Percentiles rank a stretch among this genome's conserved stretches.
These are phyloP conservation scores for Paulownia fortunei DNA, from an alignment of 257 asterid species.

Conservation along the genomic window DNA sequence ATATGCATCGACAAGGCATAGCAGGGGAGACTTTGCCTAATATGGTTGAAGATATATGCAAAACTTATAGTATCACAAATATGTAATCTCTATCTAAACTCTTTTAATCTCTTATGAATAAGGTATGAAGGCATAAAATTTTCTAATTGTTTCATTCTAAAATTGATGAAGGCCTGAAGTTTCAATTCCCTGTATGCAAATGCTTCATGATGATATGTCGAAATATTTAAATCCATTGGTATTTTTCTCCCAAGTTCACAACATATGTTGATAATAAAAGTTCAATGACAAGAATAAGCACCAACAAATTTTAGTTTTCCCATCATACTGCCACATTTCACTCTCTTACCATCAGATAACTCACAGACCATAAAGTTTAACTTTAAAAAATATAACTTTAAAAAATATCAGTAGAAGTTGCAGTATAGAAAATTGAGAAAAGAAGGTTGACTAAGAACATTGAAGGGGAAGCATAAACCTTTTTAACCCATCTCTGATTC, in stretches of 20 bases:
- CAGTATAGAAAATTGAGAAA: neutral
- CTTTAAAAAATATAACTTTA: too few species aligned
- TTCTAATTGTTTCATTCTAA: neutral
- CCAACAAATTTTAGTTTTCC: neutral
- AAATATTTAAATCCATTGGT: slow-evolving; percentile 2
- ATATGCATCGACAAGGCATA: slow-evolving; percentile 10
- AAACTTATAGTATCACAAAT: neutral
- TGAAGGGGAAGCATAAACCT: slow-evolving; percentile 30
- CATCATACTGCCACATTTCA: neutral
- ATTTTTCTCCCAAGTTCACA: neutral
- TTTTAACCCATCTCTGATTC: slow-evolving; percentile 50
- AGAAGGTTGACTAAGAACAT: neutral
- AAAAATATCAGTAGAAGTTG: slow-evolving; percentile 8
- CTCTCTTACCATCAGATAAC: neutral
- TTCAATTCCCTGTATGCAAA: neutral
- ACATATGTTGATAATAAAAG: neutral
- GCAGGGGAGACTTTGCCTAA: neutral
- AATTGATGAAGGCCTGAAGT: neutral
- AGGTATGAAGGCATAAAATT: neutral
- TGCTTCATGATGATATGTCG: neutral
- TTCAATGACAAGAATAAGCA: neutral
- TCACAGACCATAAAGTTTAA: neutral
- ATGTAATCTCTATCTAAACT: neutral
- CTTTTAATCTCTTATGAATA: neutral
- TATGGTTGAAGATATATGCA: neutral